Conservation (phyloP, 1,139 yeast genomes). For the Blastobotrys ciferrii region DNA sequence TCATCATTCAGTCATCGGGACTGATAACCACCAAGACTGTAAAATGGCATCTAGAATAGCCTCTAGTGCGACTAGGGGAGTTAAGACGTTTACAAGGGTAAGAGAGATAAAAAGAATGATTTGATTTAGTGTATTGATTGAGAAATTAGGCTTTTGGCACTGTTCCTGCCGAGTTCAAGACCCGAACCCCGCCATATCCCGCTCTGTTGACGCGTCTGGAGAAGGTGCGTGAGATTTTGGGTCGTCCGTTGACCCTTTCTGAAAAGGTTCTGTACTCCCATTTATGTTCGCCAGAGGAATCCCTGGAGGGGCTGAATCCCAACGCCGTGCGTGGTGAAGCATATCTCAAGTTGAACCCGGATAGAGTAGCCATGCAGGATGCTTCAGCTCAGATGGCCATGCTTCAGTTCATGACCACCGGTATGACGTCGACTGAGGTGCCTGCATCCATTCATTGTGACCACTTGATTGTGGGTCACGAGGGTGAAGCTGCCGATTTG, state of each 20-base stretch:
- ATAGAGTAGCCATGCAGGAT: slow-evolving; percentile 98
- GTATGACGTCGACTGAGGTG: slow-evolving; percentile 78
- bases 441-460: slow-evolving; percentile 98
- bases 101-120: slow-evolving; percentile 3
- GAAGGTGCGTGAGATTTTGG: slow-evolving; percentile 60
- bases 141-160: slow-evolving; percentile 8
- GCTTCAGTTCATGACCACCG: slow-evolving; percentile 95
- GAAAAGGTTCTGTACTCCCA: slow-evolving; percentile 94
- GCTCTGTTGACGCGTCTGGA: slow-evolving; percentile 64
- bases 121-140: neutral
- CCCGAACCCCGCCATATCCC: slow-evolving; percentile 85
- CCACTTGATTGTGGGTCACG: slow-evolving; percentile 92
- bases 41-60: slow-evolving; percentile 19
- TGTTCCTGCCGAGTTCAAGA: slow-evolving; percentile 45
- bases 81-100: slow-evolving; percentile 2
- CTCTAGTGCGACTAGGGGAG: slow-evolving; percentile 11
- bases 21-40: neutral
- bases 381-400: slow-evolving; percentile 98
- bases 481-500: slow-evolving; percentile 82
- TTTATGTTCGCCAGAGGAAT: slow-evolving; percentile 79
- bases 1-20: neutral
- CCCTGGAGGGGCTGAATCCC: slow-evolving; percentile 48
- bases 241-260: slow-evolving; percentile 83
- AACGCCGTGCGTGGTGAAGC: slow-evolving; percentile 69
- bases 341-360: slow-evolving; percentile 91